Percentiles rank a stretch among this genome's conserved stretches.
Conservation (phyloP, 805 yeast genomes). For the Jamesozyma rosinii region DNA sequence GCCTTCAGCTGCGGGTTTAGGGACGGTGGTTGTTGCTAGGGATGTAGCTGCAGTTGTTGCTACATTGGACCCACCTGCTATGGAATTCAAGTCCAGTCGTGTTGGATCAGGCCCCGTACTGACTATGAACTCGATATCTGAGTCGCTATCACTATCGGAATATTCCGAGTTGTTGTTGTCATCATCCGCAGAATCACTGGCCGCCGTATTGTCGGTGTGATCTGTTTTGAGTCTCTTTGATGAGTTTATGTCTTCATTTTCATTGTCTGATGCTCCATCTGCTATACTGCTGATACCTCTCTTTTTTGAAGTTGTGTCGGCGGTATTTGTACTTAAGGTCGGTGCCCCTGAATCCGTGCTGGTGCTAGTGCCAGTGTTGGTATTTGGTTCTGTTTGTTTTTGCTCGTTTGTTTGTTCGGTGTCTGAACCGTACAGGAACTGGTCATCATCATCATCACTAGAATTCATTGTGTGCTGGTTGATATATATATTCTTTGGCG, state of each 20-base stretch:
- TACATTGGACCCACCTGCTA: conserved; percentile 13
- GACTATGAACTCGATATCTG: conserved; percentile 73
- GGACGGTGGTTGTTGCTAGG: conserved; percentile 11
- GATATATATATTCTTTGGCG: too few species aligned
- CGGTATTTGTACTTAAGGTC: conserved; percentile 5
- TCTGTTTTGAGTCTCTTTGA: conserved; percentile 5
- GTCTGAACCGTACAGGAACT: conserved; percentile 30
- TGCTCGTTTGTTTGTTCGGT: conserved; percentile 13
- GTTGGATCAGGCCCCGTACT: conserved; percentile 34
- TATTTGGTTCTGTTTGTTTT: background rate
- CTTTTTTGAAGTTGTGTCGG: background rate
- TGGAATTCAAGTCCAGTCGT: conserved; percentile 18
- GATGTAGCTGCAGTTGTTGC: conserved; percentile 15
- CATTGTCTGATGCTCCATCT: background rate
- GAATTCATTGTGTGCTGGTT: conserved; percentile 23
- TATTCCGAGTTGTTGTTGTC: conserved; percentile 4
- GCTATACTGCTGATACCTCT: background rate
- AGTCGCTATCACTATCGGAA: conserved; percentile 36
- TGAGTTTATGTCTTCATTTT: background rate
- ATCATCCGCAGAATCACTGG: background rate
- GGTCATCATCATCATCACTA: conserved; percentile 30
- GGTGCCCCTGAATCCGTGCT: background rate
- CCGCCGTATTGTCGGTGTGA: background rate
- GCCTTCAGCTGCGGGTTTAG: conserved; percentile 10
- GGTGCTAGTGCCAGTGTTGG: background rate